Base-by-base conservation (phyloP, 257 asterid genomes). In the Nicotiana obtusifolia region DNA sequence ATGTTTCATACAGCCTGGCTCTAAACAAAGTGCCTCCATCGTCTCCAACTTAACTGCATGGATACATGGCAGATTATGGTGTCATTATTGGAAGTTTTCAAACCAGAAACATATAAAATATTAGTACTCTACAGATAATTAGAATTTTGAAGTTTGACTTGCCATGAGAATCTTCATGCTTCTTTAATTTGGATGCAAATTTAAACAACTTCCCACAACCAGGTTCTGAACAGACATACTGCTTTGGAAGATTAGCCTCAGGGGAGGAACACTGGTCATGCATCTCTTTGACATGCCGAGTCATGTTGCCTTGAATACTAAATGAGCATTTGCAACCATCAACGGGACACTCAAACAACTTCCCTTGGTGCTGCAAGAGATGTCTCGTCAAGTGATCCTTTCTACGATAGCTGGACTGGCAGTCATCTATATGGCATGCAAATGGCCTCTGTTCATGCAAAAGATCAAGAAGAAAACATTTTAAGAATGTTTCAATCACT, bases 131-230 rank as follows among this genome's bases (percentile, higher is more conserved):
- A 68, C 77, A 68, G 56, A 33, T 15, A 33, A 35, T 10, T 44
- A 71, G 35, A 44, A 5, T 71, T 44, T 20, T 71, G 20, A 22
- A 13, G 56, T 71, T 71, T 22, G 77, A 79, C 81, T 84, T 81
- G 88, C 99, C 97, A 85, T 96, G 99, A 56, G 98, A 92, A 16
- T 88, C 88, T 87, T 91, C 93, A 4, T 96, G 99, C 78, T 87
- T 91, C 37, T 10, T 91, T 87, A 94, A 87, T 83, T 86, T 91
- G 53, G 98, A 95, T 3, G 84, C 90, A 89, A 87, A 89, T 65
- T 88, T 88, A 22, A 96, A 96, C 80, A 77, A 88, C 85, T 96
- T 94, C 82, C 98, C 98, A 79, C 99, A 93, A 14, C 97, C 98
- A 80, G 44, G 83, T 85, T 94, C 97, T 3, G 88, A 30, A 80